Base-by-base conservation (phyloP, 306 rosid genomes). In the Pyrus pyrifolia region DNA sequence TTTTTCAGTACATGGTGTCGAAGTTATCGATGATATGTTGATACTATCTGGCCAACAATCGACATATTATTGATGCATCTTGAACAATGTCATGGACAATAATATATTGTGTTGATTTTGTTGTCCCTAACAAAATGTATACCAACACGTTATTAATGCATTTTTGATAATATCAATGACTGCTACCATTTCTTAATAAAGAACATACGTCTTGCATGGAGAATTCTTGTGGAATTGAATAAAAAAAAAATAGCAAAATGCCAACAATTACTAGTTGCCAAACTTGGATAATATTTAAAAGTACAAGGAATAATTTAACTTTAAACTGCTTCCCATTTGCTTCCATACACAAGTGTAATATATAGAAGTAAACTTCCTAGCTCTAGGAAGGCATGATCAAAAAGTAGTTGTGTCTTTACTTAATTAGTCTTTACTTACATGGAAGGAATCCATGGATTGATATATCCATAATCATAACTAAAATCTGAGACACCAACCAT, bases 401-500 rank as follows among this genome's bases (percentile, higher is more conserved):
- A 27, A 62, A 29, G 46, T 53, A 53, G 46, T 9, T 11, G 10
- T 44, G 8, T 14, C 70, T 9, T 45, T 45, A 14, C 51, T 45
- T 45, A 45, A 4, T 52, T 35, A 35, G 23, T 22, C 63, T 4
- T 60, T 11, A 60, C 65, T 60, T 45, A 30, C 31, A 63, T 46
- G 8, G 21, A 29, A 35, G 51, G 58, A 23, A 60, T 23, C 27
- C 81, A 9, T 57, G 23, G 27, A 57, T 21, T 21, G 23, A n/a
- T n/a, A 61, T 87, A 82, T 55, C 81, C 85, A 76, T 85, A 95
- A 46, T 92, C 89, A 45, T 95, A 92, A 78, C 81, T 35, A 71
- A 95, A 95, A 25, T 95, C 97, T 59, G 93, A 71, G 67, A 88
- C 85, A 79, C 97, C 99, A 81, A 95, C 84, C 99, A 95, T 95